Evolutionary conservation across 768 basidiomycete species (phyloP), one percentile per base, ranked within the genome.

Genomic region (Bullera alba): DNA sequence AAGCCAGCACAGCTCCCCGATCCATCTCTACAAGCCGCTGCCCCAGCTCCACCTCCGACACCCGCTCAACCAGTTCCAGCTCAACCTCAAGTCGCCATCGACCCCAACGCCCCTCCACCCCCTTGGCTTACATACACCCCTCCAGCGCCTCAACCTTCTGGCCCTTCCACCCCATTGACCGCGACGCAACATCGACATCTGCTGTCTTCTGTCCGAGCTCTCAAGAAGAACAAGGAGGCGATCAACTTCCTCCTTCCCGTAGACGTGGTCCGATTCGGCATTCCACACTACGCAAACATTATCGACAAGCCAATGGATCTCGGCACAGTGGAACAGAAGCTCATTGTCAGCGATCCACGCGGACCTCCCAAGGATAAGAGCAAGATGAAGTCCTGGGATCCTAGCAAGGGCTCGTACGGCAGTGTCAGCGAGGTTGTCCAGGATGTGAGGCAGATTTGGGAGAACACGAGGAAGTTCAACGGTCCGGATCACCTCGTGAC

Each of bases 271-370:
- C 84, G 81, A 6, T 67, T 77, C 48, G 70, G 67, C 53, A 75
- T 78, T 54, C 93, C 90, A 7, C 89, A 93, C 70, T 99, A 99
- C 63, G 80, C 80, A 29, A 78, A 78, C 38, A 82, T 97, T 67
- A 81, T 99, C 74, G 87, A 83, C 66, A 80, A 79, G 23, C 95
- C 95, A 0, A 96, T 96, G 88, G 95, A 97, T 70, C 79, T 99
- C 39, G 79, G 82, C 2, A 95, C 93, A 37, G 81, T 96, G 51
- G 93, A 97, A 74, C 81, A 81, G 63, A 95, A 96, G 75, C 77
- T 97, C 36, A 46, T 58, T 28, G 81, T 85, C 0, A 87, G 87
- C 14, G 92, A 88, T 63, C 83, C 86, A 2, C 61, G 75, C 46
- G 90, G 87, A 65, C 85, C 61, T 12, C 61, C 62, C 10, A 70